These are phyloP conservation scores for Rhodamnia rubescens DNA, from an alignment of 345 rosid species.

Conservation along the genomic window DNA sequence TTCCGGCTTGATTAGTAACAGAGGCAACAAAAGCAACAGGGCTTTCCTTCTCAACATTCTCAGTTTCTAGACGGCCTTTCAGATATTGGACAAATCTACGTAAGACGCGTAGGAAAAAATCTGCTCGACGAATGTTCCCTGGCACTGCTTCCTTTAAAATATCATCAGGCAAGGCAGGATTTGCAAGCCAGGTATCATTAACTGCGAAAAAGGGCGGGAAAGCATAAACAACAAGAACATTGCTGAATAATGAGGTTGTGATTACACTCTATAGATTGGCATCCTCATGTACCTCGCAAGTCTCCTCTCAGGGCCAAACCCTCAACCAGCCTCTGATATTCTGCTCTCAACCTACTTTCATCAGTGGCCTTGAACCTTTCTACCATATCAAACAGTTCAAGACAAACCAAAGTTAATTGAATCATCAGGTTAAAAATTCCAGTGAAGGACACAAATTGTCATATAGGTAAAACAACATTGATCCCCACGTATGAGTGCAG, in stretches of 20 bases:
- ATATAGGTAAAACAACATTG: background rate
- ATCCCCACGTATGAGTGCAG: background rate
- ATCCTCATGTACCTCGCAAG: conserved; percentile 48
- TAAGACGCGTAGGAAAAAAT: conserved; percentile 84
- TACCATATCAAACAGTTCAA: conserved; percentile 52
- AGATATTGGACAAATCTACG: conserved; percentile 87
- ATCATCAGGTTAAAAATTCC: background rate
- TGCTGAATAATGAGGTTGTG: background rate
- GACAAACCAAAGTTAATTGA: conserved; percentile 8
- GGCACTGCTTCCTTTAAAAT: conserved; percentile 94
- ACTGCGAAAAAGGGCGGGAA: conserved; percentile 21
- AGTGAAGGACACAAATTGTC: background rate
- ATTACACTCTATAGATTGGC: background rate
- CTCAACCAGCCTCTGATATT: conserved; percentile 85
- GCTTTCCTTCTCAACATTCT: conserved; percentile 86
- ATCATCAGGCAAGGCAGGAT: conserved; percentile 98
- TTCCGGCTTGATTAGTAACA: conserved; percentile 70
- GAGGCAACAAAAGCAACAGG: conserved; percentile 79
- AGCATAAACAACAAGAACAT: background rate
- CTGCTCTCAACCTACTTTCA: conserved; percentile 86
- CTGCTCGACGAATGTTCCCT: conserved; percentile 94
- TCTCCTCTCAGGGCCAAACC: conserved; percentile 92
- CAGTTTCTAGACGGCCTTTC: conserved; percentile 64
- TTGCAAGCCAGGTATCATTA: conserved; percentile 84
- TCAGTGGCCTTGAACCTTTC: conserved; percentile 99